A percentile compares a stretch with the other conserved stretches of the same genome.
phyloP scores from a whole-genome alignment of 139 green algal genomes.

The Picochlorum sp. region DNA sequence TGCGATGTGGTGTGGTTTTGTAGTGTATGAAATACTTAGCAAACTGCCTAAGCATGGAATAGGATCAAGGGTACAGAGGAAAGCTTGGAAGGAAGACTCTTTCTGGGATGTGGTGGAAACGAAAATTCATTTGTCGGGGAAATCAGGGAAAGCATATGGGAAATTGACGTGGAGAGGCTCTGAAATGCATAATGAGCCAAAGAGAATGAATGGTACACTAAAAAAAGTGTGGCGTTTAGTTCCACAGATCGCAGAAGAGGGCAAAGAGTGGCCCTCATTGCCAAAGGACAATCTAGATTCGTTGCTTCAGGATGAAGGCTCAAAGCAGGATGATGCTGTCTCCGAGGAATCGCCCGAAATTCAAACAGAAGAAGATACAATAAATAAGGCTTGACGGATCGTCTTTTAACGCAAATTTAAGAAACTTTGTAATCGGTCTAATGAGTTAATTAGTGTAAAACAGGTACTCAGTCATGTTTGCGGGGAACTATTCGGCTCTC shows the following conservation, averaged over 20 bases:
- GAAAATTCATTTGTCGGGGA: conserved; percentile 23
- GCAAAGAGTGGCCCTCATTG: too few relatives aligned
- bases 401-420: too few relatives aligned
- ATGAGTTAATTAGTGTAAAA: too few relatives aligned
- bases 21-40: conserved; percentile 6
- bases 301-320: too few relatives aligned
- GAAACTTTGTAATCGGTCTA: too few relatives aligned
- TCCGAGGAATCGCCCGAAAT: too few relatives aligned
- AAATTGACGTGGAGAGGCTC: conserved; percentile 27
- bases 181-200: conserved; percentile 4
- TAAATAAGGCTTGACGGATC: too few relatives aligned
- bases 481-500: neutral
- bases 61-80: neutral
- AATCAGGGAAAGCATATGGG: conserved; percentile 27
- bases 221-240: conserved; percentile 28
- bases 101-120: conserved; percentile 14
- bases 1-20: neutral
- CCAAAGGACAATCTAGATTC: too few relatives aligned
- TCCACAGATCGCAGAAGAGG: neutral
- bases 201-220: conserved; percentile 9
- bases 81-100: conserved; percentile 2
- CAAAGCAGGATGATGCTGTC: too few relatives aligned
- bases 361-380: too few relatives aligned
- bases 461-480: too few relatives aligned
- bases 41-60: conserved; percentile 4